Percentiles rank a stretch among this genome's conserved stretches.
phyloP scores from a whole-genome alignment of 192 early-diverging fungal genomes.

The Dissophora ornata region DNA sequence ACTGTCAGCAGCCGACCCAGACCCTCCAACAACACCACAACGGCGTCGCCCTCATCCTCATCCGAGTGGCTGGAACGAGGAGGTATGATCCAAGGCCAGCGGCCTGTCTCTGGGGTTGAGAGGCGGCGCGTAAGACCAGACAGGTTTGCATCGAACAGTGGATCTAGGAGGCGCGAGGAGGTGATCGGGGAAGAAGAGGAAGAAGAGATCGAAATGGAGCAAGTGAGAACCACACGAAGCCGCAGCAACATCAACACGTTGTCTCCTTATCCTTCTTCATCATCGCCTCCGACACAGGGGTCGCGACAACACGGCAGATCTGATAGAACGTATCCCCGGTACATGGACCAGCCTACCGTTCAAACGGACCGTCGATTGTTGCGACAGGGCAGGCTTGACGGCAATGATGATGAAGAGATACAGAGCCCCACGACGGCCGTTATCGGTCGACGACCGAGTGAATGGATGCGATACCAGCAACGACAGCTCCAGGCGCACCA shows the following conservation, averaged over 20 bases:
- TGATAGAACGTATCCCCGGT: not conserved
- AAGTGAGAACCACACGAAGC: constrained; percentile 12
- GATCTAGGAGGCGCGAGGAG: constrained; percentile 21
- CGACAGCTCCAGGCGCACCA: constrained; percentile 45
- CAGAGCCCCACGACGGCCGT: constrained; percentile 42
- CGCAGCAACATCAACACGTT: not conserved
- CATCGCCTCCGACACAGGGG: not conserved
- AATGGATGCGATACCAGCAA: constrained; percentile 50
- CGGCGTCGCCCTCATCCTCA: constrained; percentile 9
- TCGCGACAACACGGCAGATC: constrained; percentile 3
- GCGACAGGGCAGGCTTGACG: not conserved
- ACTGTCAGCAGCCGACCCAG: constrained; percentile 16
- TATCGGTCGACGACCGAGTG: constrained; percentile 49
- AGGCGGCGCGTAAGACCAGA: constrained; percentile 26
- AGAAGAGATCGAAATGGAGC: constrained; percentile 52
- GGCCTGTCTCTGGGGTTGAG: constrained; percentile 40
- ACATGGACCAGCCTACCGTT: constrained; percentile 1
- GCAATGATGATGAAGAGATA: constrained; percentile 27
- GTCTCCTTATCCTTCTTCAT: not conserved
- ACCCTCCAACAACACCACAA: constrained; percentile 3
- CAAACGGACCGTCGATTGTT: not conserved
- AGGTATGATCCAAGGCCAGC: not conserved
- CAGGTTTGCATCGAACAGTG: not conserved
- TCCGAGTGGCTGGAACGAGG: constrained; percentile 21
- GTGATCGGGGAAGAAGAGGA: constrained; percentile 36